Conservation (phyloP, 2,329 filamentous ascomycete genomes). For the Gnomoniopsis smithogilvyi region DNA sequence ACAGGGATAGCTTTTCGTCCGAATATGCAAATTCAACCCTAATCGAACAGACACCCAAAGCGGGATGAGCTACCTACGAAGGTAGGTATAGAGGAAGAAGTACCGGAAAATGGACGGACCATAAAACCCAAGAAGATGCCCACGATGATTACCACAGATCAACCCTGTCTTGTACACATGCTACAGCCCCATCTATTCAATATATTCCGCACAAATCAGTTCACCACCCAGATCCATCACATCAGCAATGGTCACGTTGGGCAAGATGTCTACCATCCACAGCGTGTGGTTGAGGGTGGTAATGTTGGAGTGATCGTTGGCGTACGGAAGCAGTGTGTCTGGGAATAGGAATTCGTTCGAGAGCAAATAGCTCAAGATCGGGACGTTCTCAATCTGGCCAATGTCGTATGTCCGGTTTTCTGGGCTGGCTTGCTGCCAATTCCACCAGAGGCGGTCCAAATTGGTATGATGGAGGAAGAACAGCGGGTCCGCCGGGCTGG, state of each 20-base stretch:
- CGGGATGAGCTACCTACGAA: too few relatives aligned
- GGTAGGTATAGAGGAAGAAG: too few relatives aligned
- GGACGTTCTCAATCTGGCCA: slow-evolving; percentile 16
- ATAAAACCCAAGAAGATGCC: too few relatives aligned
- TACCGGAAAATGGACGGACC: too few relatives aligned
- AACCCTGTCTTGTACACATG: too few relatives aligned
- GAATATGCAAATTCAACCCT: too few relatives aligned
- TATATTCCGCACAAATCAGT: slow-evolving; percentile 7
- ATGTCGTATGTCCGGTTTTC: slow-evolving; percentile 22
- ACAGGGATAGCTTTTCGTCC: too few relatives aligned
- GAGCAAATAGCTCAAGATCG: not conserved
- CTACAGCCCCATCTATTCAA: not conserved
- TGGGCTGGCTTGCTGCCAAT: slow-evolving; percentile 26
- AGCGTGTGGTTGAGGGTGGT: slow-evolving; percentile 7
- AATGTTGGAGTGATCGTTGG: not conserved
- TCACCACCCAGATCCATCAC: slow-evolving; percentile 11
- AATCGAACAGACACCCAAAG: too few relatives aligned
- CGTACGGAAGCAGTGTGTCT: not conserved
- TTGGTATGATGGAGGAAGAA: slow-evolving; percentile 30
- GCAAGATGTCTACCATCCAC: slow-evolving; percentile 8
- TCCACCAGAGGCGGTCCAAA: slow-evolving; percentile 27
- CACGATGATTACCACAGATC: too few relatives aligned
- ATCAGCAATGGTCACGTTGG: slow-evolving; percentile 5
- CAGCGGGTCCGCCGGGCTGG: slow-evolving; percentile 31
- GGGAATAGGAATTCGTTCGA: not conserved